phyloP scores from a whole-genome alignment of 352 stramenopile species.

The Phytophthora aleatoria region DNA sequence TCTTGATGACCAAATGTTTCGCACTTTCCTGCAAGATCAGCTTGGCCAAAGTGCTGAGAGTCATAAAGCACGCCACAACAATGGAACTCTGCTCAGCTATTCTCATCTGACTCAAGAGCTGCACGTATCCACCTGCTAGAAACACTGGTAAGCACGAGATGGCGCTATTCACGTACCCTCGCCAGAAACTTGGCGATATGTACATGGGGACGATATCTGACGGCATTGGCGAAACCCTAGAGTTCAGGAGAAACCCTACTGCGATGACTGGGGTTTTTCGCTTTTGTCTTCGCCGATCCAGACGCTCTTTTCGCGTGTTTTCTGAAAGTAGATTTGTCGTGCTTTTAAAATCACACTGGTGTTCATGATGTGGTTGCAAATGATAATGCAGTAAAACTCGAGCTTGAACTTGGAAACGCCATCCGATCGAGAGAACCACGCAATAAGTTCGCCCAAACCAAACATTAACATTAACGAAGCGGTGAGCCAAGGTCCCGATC shows the following conservation, averaged over 20 bases:
- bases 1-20: conserved; percentile 33
- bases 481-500: conserved; percentile 1
- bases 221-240: conserved; percentile 11
- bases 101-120: conserved; percentile 24
- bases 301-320: conserved; percentile 23
- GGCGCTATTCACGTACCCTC: conserved; percentile 16
- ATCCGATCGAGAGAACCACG: background rate
- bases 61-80: conserved; percentile 27
- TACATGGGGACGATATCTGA: conserved; percentile 19
- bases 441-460: conserved; percentile 14
- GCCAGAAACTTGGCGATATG: conserved; percentile 24
- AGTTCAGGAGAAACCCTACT: conserved; percentile 7
- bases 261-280: conserved; percentile 20
- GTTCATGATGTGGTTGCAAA: conserved; percentile 28
- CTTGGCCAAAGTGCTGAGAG: conserved; percentile 39
- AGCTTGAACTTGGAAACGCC: conserved; percentile 26
- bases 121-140: conserved; percentile 28
- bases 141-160: conserved; percentile 21
- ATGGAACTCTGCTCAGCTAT: conserved; percentile 17
- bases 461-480: conserved; percentile 19
- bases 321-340: conserved; percentile 29
- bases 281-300: conserved; percentile 19
- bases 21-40: conserved; percentile 39
- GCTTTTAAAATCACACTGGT: conserved; percentile 22
- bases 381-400: conserved; percentile 36